Percentiles rank a stretch among this genome's conserved stretches.
Conservation (phyloP, 768 basidiomycete genomes). For the Hericium erinaceus region DNA sequence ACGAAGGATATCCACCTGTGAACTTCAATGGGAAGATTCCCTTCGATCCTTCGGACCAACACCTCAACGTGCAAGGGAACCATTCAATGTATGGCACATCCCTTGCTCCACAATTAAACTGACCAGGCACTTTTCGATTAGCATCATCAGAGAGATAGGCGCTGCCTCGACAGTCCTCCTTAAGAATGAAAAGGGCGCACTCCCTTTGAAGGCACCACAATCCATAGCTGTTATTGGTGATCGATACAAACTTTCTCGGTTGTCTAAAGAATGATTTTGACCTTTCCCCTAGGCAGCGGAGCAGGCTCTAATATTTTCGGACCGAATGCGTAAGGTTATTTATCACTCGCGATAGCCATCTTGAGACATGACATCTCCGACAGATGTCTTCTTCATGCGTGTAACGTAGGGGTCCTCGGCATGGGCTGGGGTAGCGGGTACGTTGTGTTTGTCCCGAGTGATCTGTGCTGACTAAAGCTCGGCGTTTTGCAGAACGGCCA, state of each 20-base stretch:
- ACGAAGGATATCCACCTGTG: constrained; percentile 43
- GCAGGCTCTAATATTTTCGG: constrained; percentile 44
- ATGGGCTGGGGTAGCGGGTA: constrained; percentile 39
- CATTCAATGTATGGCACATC: constrained; percentile 15
- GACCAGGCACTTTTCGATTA: neutral
- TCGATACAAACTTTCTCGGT: neutral
- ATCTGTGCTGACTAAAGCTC: neutral
- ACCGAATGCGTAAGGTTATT: constrained; percentile 36
- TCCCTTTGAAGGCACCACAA: constrained; percentile 37
- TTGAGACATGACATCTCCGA: neutral
- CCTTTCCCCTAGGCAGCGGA: constrained; percentile 18
- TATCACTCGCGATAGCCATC: neutral
- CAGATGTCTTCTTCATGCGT: constrained; percentile 41
- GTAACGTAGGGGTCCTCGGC: constrained; percentile 50
- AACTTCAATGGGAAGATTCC: constrained; percentile 40
- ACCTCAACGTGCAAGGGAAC: constrained; percentile 29
- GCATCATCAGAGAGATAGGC: constrained; percentile 46
- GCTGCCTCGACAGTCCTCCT: constrained; percentile 55
- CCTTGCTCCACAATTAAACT: neutral
- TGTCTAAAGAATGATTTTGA: neutral
- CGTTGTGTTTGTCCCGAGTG: neutral
- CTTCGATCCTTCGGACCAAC: constrained; percentile 21
- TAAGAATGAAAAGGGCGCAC: constrained; percentile 40
- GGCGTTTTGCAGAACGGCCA: neutral
- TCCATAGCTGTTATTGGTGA: constrained; percentile 49